A percentile compares a stretch with the other conserved stretches of the same genome.
Conservation (phyloP, 2,329 filamentous ascomycete species). For the Calycina herbarum region DNA sequence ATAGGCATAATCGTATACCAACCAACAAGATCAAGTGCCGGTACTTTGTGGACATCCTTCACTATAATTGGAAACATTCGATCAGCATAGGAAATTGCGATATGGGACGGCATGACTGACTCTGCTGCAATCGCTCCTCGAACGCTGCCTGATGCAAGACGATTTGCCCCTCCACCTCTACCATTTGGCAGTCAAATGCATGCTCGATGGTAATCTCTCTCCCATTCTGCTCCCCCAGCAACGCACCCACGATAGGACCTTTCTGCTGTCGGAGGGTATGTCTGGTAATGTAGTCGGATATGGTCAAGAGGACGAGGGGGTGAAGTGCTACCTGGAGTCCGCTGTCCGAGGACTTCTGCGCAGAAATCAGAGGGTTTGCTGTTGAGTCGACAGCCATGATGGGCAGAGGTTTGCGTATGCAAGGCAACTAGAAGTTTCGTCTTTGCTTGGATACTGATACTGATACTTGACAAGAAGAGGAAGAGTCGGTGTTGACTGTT, state of each 20-base stretch:
- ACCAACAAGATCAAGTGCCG: conserved; percentile 81
- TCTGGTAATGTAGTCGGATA: conserved; percentile 94
- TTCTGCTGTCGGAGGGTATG: conserved; percentile 75
- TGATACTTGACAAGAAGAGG: not conserved
- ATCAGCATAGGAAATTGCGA: conserved; percentile 12
- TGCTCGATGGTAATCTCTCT: conserved; percentile 89
- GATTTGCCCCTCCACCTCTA: conserved; percentile 53
- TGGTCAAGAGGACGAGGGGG: conserved; percentile 90
- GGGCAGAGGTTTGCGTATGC: conserved; percentile 8
- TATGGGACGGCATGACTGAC: conserved; percentile 50
- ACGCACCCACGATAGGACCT: conserved; percentile 78
- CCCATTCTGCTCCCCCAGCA: conserved; percentile 91
- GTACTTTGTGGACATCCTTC: conserved; percentile 83
- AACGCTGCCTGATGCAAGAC: conserved; percentile 73
- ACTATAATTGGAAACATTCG: conserved; percentile 50
- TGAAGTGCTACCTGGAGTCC: conserved; percentile 82
- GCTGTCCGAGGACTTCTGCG: conserved; percentile 61
- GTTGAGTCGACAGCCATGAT: conserved; percentile 48
- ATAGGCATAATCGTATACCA: conserved; percentile 82
- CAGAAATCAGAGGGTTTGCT: conserved; percentile 61
- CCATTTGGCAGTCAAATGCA: conserved; percentile 76
- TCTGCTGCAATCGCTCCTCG: conserved; percentile 75
- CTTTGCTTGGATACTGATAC: not conserved
- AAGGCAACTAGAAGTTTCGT: not conserved
- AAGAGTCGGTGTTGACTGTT: conserved; percentile 1